phyloP scores from a whole-genome alignment of 768 basidiomycete genomes.

The Suillus ampliporus region DNA sequence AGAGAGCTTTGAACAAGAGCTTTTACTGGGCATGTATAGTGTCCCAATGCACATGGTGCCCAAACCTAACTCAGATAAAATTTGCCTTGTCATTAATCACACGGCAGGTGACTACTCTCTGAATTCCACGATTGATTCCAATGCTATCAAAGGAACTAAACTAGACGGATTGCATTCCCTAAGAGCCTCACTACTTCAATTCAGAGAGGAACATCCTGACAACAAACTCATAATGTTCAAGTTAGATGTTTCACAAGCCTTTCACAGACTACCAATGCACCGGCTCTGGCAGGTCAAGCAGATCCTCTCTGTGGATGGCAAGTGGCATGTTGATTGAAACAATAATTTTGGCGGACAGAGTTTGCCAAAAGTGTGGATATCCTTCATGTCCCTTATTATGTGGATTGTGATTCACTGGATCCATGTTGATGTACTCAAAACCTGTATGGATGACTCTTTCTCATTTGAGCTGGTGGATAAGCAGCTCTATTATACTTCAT shows the following conservation, averaged over 20 bases:
- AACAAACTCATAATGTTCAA: conserved; percentile 31
- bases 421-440: not conserved
- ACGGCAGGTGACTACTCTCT: conserved; percentile 38
- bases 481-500: conserved; percentile 30
- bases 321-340: conserved; percentile 26
- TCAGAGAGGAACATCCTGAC: not conserved
- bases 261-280: conserved; percentile 41
- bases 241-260: conserved; percentile 45
- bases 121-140: conserved; percentile 40
- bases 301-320: conserved; percentile 31
- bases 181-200: conserved; percentile 11
- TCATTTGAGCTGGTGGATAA: conserved; percentile 2
- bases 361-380: conserved; percentile 33
- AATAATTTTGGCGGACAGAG: conserved; percentile 30
- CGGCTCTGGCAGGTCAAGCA: conserved; percentile 48
- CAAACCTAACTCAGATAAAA: conserved; percentile 45
- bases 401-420: conserved; percentile 32
- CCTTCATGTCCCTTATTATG: conserved; percentile 34
- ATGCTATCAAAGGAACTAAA: conserved; percentile 28
- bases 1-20: conserved; percentile 28
- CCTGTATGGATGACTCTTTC: conserved; percentile 1
- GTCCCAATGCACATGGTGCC: conserved; percentile 46
- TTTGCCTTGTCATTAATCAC: conserved; percentile 47
- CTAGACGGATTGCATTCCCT: conserved; percentile 45
- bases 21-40: conserved; percentile 47